Evolutionary conservation across 805 yeast genomes (phyloP).

Genomic region (Metahyphopichia silvanorum): DNA sequence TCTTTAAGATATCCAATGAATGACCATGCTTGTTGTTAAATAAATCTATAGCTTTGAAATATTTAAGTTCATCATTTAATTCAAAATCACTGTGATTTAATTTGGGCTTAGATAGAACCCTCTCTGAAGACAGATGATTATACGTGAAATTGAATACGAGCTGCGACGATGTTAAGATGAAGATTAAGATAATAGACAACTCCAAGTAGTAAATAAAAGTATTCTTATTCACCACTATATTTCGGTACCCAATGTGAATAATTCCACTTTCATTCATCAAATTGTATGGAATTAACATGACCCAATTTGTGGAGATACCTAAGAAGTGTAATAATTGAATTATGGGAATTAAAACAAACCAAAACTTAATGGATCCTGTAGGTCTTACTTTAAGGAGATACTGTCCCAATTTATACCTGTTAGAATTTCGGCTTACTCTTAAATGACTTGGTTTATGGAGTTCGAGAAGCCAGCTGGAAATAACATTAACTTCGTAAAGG

Average conservation of each 20-base stretch:
- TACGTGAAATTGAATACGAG: slow-evolving; percentile 16
- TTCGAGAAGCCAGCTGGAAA: slow-evolving; percentile 21
- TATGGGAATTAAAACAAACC: slow-evolving; percentile 22
- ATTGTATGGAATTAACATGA: slow-evolving; percentile 15
- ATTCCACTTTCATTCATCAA: slow-evolving; percentile 8
- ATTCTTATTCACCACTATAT: slow-evolving; percentile 25
- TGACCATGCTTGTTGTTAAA: slow-evolving; percentile 40
- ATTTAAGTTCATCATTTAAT: slow-evolving; percentile 15
- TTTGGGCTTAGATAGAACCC: slow-evolving; percentile 4
- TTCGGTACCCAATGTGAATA: slow-evolving; percentile 2
- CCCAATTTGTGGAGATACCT: slow-evolving; percentile 17
- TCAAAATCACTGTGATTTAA: slow-evolving; percentile 7
- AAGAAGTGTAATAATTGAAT: slow-evolving; percentile 12
- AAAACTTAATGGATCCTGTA: slow-evolving; percentile 32
- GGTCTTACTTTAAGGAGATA: slow-evolving; percentile 28
- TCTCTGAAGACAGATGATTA: too few relatives aligned
- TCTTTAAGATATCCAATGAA: slow-evolving; percentile 57
- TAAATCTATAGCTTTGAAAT: slow-evolving; percentile 30
- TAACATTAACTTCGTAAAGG: slow-evolving; percentile 23
- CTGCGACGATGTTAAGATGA: slow-evolving; percentile 43
- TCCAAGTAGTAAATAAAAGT: slow-evolving; percentile 56
- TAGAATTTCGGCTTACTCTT: slow-evolving; percentile 14
- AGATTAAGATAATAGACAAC: slow-evolving; percentile 47
- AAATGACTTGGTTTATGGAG: slow-evolving; percentile 7
- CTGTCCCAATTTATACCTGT: slow-evolving; percentile 30